Percentiles rank a stretch among this genome's conserved stretches.
Evolutionary conservation across 768 basidiomycete species (phyloP).

Genomic region (Leccinum pellstonianum): DNA sequence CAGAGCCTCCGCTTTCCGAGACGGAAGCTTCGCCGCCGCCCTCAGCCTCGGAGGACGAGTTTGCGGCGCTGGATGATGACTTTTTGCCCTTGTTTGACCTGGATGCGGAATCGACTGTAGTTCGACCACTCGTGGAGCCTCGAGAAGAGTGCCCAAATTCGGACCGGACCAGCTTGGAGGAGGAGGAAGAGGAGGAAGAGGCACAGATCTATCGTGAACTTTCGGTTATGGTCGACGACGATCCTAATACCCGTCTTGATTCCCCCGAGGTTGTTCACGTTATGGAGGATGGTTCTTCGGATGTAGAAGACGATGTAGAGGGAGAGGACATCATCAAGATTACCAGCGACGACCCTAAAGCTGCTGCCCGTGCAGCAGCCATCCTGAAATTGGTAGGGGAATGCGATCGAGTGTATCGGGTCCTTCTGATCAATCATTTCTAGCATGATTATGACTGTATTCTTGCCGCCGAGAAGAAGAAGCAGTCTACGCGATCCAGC

Average conservation of each 20-base stretch:
- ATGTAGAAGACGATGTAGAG: constrained; percentile 34
- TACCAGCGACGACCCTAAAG: constrained; percentile 77
- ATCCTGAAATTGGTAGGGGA: constrained; percentile 80
- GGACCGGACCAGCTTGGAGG: constrained; percentile 23
- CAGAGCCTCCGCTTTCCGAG: constrained; percentile 22
- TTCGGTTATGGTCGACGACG: constrained; percentile 30
- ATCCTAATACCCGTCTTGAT: not conserved
- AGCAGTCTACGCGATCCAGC: constrained; percentile 30
- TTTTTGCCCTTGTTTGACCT: constrained; percentile 13
- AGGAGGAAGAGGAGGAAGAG: constrained; percentile 26
- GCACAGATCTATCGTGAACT: constrained; percentile 37
- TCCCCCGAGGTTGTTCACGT: not conserved
- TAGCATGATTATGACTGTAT: constrained; percentile 88
- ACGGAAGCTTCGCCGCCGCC: constrained; percentile 8
- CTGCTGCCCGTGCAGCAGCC: constrained; percentile 90
- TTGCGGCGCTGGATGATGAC: constrained; percentile 17
- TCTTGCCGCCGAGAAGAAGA: constrained; percentile 33
- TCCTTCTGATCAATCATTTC: not conserved
- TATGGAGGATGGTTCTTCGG: constrained; percentile 20
- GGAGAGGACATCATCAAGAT: constrained; percentile 70
- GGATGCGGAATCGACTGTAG: constrained; percentile 17
- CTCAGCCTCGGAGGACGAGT: constrained; percentile 20
- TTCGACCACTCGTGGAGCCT: constrained; percentile 3
- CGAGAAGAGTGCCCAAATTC: not conserved
- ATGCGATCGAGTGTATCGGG: not conserved